Evolutionary conservation across 371 early-diverging fungal species (phyloP).

Genomic region (Saksenaea oblongispora): DNA sequence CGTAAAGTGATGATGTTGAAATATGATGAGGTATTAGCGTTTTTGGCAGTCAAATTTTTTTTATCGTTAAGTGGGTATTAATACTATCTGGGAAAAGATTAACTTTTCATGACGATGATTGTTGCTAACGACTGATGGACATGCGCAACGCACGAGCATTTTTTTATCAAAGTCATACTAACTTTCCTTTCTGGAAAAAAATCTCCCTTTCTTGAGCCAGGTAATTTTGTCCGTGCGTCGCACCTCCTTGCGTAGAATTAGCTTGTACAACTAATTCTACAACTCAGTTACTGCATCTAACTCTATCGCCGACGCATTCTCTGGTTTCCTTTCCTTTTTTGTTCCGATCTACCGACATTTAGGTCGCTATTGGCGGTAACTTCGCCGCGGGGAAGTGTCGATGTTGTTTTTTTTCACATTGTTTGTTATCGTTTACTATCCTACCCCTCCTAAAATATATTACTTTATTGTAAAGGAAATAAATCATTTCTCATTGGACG

Average conservation of each 20-base stretch:
- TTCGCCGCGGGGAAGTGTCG: constrained; percentile 5
- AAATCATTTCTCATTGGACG: neutral
- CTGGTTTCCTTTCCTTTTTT: constrained; percentile 3
- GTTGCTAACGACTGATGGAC: neutral
- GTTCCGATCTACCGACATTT: constrained; percentile 5
- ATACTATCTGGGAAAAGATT: neutral
- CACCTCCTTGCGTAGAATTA: constrained; percentile 3
- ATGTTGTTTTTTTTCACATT: constrained; percentile 1
- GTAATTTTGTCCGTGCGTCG: constrained; percentile 4
- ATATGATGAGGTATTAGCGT: constrained; percentile 3
- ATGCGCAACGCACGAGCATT: constrained; percentile 6
- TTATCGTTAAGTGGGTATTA: neutral
- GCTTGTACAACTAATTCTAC: neutral
- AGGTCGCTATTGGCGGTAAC: constrained; percentile 4
- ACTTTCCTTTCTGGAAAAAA: constrained; percentile 1
- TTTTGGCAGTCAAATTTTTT: neutral
- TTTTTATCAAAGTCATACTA: constrained; percentile 4
- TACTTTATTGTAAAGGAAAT: neutral
- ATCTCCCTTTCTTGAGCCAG: constrained; percentile 3
- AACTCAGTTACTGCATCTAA: constrained; percentile 1
- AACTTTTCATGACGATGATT: constrained; percentile 3
- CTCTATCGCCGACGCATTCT: constrained; percentile 4
- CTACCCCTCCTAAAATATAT: constrained; percentile 2
- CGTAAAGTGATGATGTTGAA: constrained; percentile 3
- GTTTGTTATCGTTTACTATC: constrained; percentile 2